Conservation (phyloP, 1,284 basidiomycete species). For the Papiliotrema flavescens region DNA sequence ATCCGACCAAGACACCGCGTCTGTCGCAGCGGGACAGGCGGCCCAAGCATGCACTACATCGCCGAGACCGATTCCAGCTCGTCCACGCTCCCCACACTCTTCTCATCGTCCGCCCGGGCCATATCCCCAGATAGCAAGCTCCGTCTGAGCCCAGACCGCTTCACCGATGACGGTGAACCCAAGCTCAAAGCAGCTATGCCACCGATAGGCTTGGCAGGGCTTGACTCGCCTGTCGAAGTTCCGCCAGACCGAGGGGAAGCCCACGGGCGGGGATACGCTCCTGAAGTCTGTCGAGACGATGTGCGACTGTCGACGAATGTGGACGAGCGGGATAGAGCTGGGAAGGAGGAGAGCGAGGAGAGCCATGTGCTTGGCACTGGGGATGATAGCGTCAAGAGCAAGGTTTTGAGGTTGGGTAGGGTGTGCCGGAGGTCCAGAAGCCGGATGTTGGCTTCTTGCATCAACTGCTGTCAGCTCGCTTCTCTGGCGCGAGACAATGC, state of each 20-base stretch:
- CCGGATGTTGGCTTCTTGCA: slow-evolving; percentile 80
- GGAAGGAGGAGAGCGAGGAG: slow-evolving; percentile 1
- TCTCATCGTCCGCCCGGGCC: background rate
- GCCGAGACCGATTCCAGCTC: background rate
- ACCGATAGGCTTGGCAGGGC: background rate
- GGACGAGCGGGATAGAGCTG: slow-evolving; percentile 3
- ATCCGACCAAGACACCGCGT: background rate
- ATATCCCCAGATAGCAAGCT: background rate
- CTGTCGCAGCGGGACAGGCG: background rate
- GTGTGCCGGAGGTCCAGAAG: slow-evolving; percentile 93
- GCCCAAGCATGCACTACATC: too few relatives aligned
- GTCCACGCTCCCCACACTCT: background rate
- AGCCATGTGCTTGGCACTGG: slow-evolving; percentile 17
- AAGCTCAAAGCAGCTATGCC: background rate
- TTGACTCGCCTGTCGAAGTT: background rate
- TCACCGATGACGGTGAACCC: background rate
- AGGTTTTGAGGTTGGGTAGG: slow-evolving; percentile 90
- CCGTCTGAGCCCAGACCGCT: background rate
- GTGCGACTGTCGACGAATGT: slow-evolving; percentile 8
- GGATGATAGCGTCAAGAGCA: slow-evolving; percentile 70
- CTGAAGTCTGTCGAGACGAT: slow-evolving; percentile 8
- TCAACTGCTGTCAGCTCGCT: slow-evolving; percentile 58
- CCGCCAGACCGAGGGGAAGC: background rate
- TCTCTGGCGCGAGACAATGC: slow-evolving; percentile 2
- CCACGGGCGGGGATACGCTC: background rate